These are phyloP conservation scores for Rhodotorula toruloides DNA, from an alignment of 768 basidiomycete genomes.

Conservation along the genomic window DNA sequence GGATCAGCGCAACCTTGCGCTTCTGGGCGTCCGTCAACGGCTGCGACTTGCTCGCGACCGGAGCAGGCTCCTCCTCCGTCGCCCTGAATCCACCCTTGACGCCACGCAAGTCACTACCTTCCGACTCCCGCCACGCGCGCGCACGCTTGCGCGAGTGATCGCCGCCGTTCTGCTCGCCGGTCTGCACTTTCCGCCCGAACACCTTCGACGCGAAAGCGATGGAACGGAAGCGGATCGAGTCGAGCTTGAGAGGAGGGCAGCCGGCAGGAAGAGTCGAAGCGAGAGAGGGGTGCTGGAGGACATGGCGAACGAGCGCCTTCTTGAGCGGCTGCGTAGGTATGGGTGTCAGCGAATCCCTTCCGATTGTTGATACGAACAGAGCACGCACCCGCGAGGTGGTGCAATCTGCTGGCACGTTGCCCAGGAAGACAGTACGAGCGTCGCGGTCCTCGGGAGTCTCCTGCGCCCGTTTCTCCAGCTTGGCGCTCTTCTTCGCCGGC, in stretches of 20 bases:
- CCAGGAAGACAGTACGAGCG: constrained; percentile 81
- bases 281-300: constrained; percentile 58
- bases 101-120: constrained; percentile 32
- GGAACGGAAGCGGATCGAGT: constrained; percentile 88
- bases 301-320: constrained; percentile 70
- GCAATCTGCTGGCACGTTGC: constrained; percentile 73
- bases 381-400: constrained; percentile 65
- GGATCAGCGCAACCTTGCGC: constrained; percentile 89
- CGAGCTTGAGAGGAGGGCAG: constrained; percentile 61
- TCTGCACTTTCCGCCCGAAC: constrained; percentile 43
- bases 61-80: constrained; percentile 13
- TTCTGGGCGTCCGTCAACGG: constrained; percentile 78
- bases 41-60: constrained; percentile 47
- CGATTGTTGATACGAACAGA: constrained; percentile 2
- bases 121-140: constrained; percentile 50
- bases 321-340: constrained; percentile 58
- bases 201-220: constrained; percentile 83
- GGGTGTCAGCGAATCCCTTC: background rate
- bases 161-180: constrained; percentile 51
- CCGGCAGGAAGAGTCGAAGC: constrained; percentile 49
- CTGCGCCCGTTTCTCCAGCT: constrained; percentile 32
- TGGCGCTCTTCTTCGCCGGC: constrained; percentile 42
- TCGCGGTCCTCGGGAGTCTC: constrained; percentile 72
- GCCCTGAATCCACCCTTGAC: constrained; percentile 33
- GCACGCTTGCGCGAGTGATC: constrained; percentile 47